Percentiles rank a stretch among this genome's conserved stretches.
phyloP scores from a whole-genome alignment of 331 rosid species.

The Telfairia occidentalis region DNA sequence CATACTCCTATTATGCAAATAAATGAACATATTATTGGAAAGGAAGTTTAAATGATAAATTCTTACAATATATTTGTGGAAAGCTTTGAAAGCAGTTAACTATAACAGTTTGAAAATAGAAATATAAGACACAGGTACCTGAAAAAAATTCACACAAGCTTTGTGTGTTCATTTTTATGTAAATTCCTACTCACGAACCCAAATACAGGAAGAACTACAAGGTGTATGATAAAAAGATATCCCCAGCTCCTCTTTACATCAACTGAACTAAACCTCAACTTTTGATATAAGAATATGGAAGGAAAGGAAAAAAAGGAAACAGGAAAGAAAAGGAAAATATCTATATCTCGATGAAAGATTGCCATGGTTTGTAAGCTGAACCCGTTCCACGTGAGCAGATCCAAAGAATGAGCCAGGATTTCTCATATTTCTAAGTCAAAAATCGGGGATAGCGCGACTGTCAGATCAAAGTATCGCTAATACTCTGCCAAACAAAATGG shows the following conservation, averaged over 20 bases:
- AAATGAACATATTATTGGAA: neutral
- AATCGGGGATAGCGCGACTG: conserved; percentile 24
- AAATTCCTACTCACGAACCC: conserved; percentile 1
- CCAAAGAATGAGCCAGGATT: conserved; percentile 36
- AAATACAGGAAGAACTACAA: conserved; percentile 29
- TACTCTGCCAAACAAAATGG: conserved; percentile 27
- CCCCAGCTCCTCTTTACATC: conserved; percentile 57
- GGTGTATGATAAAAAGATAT: conserved; percentile 13
- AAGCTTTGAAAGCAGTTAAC: neutral
- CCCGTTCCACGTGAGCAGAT: conserved; percentile 23
- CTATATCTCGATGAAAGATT: conserved; percentile 10
- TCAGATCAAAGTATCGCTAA: conserved; percentile 19
- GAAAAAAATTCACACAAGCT: conserved; percentile 1
- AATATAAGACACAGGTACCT: neutral
- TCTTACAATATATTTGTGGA: neutral
- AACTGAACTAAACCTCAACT: conserved; percentile 25
- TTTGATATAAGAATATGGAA: neutral
- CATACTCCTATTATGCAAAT: neutral
- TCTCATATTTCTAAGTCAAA: conserved; percentile 37
- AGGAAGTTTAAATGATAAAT: neutral
- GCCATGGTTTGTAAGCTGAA: conserved; percentile 26
- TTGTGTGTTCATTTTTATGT: conserved; percentile 9
- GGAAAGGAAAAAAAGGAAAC: conserved; percentile 1
- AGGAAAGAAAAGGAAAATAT: neutral
- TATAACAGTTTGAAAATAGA: neutral